Evolutionary conservation across 257 asterid species (phyloP), one percentile per base, ranked within the genome.

Genomic region (Cynanchum wilfordii): DNA sequence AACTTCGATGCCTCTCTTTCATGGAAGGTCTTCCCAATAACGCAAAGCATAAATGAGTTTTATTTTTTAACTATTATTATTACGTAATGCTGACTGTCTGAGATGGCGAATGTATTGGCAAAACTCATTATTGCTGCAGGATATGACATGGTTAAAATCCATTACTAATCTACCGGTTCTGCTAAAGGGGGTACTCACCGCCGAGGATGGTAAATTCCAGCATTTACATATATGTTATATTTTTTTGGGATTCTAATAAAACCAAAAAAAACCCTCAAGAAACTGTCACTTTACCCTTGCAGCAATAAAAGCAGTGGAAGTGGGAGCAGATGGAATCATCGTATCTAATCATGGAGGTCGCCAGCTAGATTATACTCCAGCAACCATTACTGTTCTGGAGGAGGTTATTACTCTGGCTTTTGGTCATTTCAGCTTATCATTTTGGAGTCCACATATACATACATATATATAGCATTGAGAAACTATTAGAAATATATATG

Each of bases 321-420:
- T 75, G 65, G 90, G 89, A 55, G 86, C 81, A 52, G 83, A 81
- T 19, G 90, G 92, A 52, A 81, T 89, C 20, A 54, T 89, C 11
- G 87, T 89, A 50, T 87, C 95, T 24, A 89, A 89, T 72, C 95
- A 87, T 74, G 95, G 95, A 58, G 92, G 80, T 68, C 89, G 92
- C 47, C 95, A 89, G 79, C 77, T 87, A 16, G 92, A 89, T 71
- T 75, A 77, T 69, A 44, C 83, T 73, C 95, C 95, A 10, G 86
- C 92, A 68, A 89, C 86, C 49, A 87, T 88, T 75, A 69, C 79
- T 55, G 95, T 82, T 65, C 82, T 88, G 25, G 95, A 89, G 81
- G 95, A 87, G 95, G 92, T 83, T 66, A 6, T 38, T 38, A 55
- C 44, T 57, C n/a, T 51, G 25, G 25, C 47, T 65, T 78, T 25